phyloP scores from a whole-genome alignment of 2,329 filamentous ascomycete genomes.

The Thielaviopsis cerberus region DNA sequence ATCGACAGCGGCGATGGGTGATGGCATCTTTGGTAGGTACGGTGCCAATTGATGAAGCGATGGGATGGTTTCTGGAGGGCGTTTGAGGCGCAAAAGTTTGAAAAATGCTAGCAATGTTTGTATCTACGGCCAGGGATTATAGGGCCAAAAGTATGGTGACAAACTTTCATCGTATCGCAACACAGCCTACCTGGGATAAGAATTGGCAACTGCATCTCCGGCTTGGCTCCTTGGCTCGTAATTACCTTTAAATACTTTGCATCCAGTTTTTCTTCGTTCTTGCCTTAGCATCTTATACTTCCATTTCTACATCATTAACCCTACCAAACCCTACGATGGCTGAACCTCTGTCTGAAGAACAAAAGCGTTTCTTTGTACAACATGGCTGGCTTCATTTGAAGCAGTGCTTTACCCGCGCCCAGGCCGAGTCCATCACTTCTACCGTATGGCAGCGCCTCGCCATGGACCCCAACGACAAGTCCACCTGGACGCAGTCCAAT shows the following conservation, averaged over 20 bases:
- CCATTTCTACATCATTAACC: background rate
- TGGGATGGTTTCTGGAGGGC: background rate
- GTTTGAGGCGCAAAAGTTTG: background rate
- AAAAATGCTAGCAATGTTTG: background rate
- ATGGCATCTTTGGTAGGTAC: background rate
- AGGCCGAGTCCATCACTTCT: conserved; percentile 19
- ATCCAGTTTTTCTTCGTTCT: background rate
- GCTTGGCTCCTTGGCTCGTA: background rate
- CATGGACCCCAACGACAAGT: conserved; percentile 42
- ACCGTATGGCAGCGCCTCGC: conserved; percentile 47
- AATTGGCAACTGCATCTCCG: background rate
- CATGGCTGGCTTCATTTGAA: conserved; percentile 22
- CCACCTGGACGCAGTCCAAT: conserved; percentile 43
- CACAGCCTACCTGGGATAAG: background rate
- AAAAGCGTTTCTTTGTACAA: conserved; percentile 24
- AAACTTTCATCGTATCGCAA: background rate
- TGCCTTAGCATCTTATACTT: background rate
- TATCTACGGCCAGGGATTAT: background rate
- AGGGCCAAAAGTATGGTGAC: conserved; percentile 6
- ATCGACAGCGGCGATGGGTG: background rate
- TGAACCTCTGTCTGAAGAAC: conserved; percentile 20
- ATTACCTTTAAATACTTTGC: background rate
- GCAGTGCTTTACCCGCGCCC: conserved; percentile 21
- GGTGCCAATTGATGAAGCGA: background rate
- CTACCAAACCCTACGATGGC: background rate